Base-by-base conservation (phyloP, 106 monocot species). In the Agapanthus africanus region DNA sequence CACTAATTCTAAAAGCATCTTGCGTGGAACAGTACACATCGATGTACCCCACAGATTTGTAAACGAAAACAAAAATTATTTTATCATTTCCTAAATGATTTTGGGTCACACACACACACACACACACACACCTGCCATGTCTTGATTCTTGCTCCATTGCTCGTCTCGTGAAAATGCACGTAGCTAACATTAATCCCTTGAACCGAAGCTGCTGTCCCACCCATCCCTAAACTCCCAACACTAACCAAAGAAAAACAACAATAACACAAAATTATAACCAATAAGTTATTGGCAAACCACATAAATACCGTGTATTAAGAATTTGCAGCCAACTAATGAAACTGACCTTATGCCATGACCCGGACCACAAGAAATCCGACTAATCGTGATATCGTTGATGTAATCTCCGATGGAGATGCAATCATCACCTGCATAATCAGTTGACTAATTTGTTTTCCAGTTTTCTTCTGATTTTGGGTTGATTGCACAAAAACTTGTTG, bases 311-410 rank as follows among this genome's bases (percentile, higher is more conserved):
- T n/a, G n/a, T n/a, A n/a, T n/a, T n/a, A n/a, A n/a, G 21, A 10
- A 51, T 4, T 21, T 23, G 22, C 10, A 4, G 5, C 5, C 5
- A 23, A 21, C 6, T 22, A n/a, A n/a, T n/a, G n/a, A 22, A 26
- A 57, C 16, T 41, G 3, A 76, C 76, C 76, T 77, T 52, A 77
- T 77, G 40, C 77, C 77, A 71, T 71, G 77, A 7, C 77, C 71
- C 22, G 77, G 77, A 0, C 77, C 77, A 59, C 77, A 77, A 16
- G n/a, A 9, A 7, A 71, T 57, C 0, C 19, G 1, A 7, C 9
- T 44, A 15, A 70, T 37, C 5, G 47, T 23, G 11, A 70, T 11
- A 35, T 44, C 40, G 1, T 1, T n/a, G n/a, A n/a, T n/a, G 44
- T 0, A 23, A 16, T 8, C 66, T 70, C 65, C 71, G 4, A 71